These are phyloP conservation scores for Trichoderma sp. DNA, from an alignment of 2,329 filamentous ascomycete genomes.

Conservation along the genomic window DNA sequence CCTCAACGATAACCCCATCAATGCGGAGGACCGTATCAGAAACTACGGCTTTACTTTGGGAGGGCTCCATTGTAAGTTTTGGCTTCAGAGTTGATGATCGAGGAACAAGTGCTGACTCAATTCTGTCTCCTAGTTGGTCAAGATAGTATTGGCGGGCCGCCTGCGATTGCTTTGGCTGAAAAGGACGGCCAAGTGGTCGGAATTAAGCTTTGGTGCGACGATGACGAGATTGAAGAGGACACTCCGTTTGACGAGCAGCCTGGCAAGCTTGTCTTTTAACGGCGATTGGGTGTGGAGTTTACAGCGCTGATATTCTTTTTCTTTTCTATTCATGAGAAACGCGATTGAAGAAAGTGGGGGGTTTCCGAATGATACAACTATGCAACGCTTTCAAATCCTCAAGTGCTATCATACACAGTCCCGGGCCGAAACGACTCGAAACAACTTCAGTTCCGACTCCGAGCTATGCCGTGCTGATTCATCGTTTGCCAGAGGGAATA, in stretches of 20 bases:
- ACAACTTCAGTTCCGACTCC: too few species aligned
- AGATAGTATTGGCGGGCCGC: neutral
- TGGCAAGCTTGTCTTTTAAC: conserved; percentile 2
- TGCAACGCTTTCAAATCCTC: neutral
- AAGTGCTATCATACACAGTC: neutral
- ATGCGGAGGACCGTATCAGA: too few species aligned
- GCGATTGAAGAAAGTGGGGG: neutral
- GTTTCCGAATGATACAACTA: neutral
- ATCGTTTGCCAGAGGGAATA: neutral
- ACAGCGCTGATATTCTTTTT: neutral
- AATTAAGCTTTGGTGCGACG: neutral
- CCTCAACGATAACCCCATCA: conserved; percentile 4
- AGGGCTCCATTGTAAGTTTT: conserved; percentile 14
- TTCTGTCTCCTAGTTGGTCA: neutral
- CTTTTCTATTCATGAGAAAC: neutral
- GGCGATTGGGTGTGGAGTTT: neutral
- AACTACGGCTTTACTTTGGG: conserved; percentile 10
- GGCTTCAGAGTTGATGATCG: neutral
- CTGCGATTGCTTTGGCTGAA: conserved; percentile 3
- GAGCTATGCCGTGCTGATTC: neutral
- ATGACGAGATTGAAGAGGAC: neutral
- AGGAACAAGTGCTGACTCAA: neutral
- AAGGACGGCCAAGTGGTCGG: conserved; percentile 11
- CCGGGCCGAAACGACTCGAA: neutral
- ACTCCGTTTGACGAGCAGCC: neutral